Percentiles rank a stretch among this genome's conserved stretches.
These are phyloP conservation scores for Mycena epipterygia DNA, from an alignment of 768 basidiomycete genomes.

Conservation along the genomic window DNA sequence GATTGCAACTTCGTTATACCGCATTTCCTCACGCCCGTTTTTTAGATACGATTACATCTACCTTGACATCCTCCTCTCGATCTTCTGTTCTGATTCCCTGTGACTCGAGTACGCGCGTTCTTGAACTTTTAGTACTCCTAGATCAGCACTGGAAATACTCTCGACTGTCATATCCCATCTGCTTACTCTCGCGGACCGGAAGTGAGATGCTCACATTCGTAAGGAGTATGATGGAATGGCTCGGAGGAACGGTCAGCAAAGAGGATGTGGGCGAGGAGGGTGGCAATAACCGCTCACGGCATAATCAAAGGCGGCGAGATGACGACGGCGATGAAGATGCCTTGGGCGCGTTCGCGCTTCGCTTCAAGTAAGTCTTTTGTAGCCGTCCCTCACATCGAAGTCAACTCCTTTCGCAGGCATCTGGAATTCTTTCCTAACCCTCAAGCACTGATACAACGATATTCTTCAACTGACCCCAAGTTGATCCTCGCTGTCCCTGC, in stretches of 20 bases:
- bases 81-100: conserved; percentile 92
- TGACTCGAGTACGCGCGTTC: conserved; percentile 93
- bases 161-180: conserved; percentile 87
- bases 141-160: conserved; percentile 99
- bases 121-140: conserved; percentile 94
- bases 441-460: conserved; percentile 82
- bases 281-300: conserved; percentile 64
- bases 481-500: conserved; percentile 94
- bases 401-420: conserved; percentile 63
- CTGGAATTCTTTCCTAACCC: conserved; percentile 93
- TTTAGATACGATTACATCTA: conserved; percentile 89
- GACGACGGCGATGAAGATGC: conserved; percentile 87
- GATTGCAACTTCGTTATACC: conserved; percentile 4
- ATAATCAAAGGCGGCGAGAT: conserved; percentile 67
- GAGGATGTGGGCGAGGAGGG: conserved; percentile 91
- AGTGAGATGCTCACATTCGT: conserved; percentile 96
- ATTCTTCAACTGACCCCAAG: conserved; percentile 91
- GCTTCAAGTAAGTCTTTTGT: conserved; percentile 81
- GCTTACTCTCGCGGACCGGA: conserved; percentile 91
- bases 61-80: conserved; percentile 72
- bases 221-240: conserved; percentile 98
- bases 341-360: conserved; percentile 85
- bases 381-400: neutral
- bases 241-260: conserved; percentile 94
- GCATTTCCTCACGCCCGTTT: conserved; percentile 25